Evolutionary conservation across 176 grass and related monocot genomes (phyloP).

Genomic region (Guadua angustifolia): DNA sequence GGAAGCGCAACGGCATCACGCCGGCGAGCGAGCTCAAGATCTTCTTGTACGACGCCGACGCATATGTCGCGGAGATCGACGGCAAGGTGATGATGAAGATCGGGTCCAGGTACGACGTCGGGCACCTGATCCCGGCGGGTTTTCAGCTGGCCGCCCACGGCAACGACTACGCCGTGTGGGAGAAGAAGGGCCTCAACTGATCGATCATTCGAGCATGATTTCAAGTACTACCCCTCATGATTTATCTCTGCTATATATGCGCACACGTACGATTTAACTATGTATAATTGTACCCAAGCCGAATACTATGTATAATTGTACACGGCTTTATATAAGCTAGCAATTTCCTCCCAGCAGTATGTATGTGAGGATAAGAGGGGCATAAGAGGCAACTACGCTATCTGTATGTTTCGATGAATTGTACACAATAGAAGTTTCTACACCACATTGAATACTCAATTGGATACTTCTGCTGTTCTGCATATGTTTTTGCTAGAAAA

Average conservation of each 20-base stretch:
- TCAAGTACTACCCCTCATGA: too few relatives aligned
- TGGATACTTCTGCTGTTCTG: not conserved
- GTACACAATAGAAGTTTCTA: not conserved
- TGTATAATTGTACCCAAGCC: not conserved
- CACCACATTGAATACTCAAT: not conserved
- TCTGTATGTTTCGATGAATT: not conserved
- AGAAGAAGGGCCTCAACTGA: not conserved
- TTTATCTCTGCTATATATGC: not conserved
- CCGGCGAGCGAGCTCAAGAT: slow-evolving; percentile 42
- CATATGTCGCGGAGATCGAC: slow-evolving; percentile 52
- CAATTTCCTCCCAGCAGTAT: too few relatives aligned
- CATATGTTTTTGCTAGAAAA: not conserved
- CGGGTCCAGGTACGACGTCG: slow-evolving; percentile 47
- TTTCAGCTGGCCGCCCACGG: slow-evolving; percentile 27
- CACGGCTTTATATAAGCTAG: too few relatives aligned
- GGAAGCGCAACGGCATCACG: slow-evolving; percentile 48
- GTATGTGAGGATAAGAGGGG: not conserved
- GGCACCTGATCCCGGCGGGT: slow-evolving; percentile 20
- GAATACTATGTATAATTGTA: too few relatives aligned
- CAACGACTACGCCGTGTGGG: slow-evolving; percentile 58
- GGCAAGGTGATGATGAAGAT: slow-evolving; percentile 47
- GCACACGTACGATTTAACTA: not conserved
- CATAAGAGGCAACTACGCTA: not conserved
- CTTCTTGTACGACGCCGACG: slow-evolving; percentile 38
- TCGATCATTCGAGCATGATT: not conserved